These are phyloP conservation scores for Rhizoclosmatium globosum DNA, from an alignment of 192 early-diverging fungal species.

Conservation along the genomic window DNA sequence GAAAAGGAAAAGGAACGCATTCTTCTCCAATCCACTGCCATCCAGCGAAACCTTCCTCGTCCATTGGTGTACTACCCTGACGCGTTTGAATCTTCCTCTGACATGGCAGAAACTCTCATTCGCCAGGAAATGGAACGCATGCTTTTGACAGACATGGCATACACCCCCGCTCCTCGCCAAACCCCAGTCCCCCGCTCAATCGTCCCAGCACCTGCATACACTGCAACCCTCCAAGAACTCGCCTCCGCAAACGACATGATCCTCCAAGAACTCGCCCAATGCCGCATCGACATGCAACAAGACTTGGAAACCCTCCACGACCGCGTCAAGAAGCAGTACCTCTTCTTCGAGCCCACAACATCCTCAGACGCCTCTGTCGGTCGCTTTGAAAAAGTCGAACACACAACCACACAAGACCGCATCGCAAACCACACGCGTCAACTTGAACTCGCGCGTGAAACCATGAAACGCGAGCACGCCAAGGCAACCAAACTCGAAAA, in stretches of 20 bases:
- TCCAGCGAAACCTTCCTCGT: slow-evolving; percentile 81
- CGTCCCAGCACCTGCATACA: slow-evolving; percentile 28
- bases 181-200: slow-evolving; percentile 45
- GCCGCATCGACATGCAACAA: slow-evolving; percentile 10
- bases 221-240: slow-evolving; percentile 69
- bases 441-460: slow-evolving; percentile 64
- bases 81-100: slow-evolving; percentile 40
- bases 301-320: slow-evolving; percentile 3
- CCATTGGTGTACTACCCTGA: slow-evolving; percentile 58
- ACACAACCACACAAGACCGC: not conserved
- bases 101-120: slow-evolving; percentile 54
- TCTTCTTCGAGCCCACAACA: slow-evolving; percentile 8
- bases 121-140: slow-evolving; percentile 76
- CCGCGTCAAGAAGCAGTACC: not conserved
- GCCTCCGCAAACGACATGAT: slow-evolving; percentile 64
- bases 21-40: slow-evolving; percentile 72
- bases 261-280: slow-evolving; percentile 52
- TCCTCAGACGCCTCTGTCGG: not conserved
- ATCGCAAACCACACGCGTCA: slow-evolving; percentile 21
- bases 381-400: slow-evolving; percentile 9
- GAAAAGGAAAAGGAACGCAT: slow-evolving; percentile 61
- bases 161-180: slow-evolving; percentile 74
- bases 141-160: slow-evolving; percentile 74
- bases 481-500: slow-evolving; percentile 88
- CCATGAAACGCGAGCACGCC: slow-evolving; percentile 77